Percentiles rank a stretch among this genome's conserved stretches.
phyloP scores from a whole-genome alignment of 1,284 basidiomycete genomes.

The Puccinia coronata region DNA sequence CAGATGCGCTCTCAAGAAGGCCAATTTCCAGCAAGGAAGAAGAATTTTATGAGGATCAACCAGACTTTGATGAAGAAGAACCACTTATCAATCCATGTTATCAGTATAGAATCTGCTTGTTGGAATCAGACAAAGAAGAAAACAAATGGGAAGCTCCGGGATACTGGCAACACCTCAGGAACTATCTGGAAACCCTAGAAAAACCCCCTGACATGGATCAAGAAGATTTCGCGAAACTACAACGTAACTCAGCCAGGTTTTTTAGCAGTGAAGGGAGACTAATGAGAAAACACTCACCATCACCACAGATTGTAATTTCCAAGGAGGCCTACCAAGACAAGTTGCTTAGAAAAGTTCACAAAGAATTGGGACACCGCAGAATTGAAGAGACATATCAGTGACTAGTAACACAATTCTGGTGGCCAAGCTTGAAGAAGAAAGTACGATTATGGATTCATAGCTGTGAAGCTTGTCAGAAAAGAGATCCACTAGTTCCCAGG shows the following conservation, averaged over 20 bases:
- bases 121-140: background rate
- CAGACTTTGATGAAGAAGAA: slow-evolving; percentile 11
- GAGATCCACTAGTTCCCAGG: background rate
- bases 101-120: too few relatives aligned
- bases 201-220: background rate
- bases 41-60: background rate
- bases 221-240: background rate
- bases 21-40: background rate
- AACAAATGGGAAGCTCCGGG: background rate
- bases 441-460: background rate
- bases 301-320: background rate
- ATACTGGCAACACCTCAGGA: background rate
- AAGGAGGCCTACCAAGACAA: background rate
- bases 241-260: background rate
- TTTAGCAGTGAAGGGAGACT: background rate
- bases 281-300: background rate
- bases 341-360: background rate
- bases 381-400: slow-evolving; percentile 6
- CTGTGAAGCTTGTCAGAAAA: slow-evolving; percentile 25
- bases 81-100: slow-evolving; percentile 1
- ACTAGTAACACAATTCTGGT: slow-evolving; percentile 9
- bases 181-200: background rate
- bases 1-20: background rate
- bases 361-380: background rate
- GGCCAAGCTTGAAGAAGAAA: slow-evolving; percentile 9